Conservation (phyloP, 2,329 filamentous ascomycete species). For the Thelonectria olida region DNA sequence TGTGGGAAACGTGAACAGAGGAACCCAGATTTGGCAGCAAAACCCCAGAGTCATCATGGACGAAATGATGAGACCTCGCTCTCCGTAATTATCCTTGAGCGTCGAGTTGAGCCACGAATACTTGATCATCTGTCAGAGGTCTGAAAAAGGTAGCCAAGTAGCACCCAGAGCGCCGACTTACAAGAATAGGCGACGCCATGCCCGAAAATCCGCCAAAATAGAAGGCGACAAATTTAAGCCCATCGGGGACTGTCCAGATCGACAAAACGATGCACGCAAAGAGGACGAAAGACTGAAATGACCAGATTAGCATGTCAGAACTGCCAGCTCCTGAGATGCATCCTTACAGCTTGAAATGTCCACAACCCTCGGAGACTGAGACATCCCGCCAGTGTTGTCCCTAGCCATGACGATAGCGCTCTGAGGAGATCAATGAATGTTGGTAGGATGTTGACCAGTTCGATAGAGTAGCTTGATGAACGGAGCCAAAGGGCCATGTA, state of each 20-base stretch:
- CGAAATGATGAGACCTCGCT: conserved; percentile 44
- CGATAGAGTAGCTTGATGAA: conserved; percentile 31
- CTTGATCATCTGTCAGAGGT: not conserved
- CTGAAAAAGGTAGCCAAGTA: not conserved
- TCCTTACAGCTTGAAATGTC: conserved; percentile 35
- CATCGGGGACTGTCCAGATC: conserved; percentile 42
- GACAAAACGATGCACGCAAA: conserved; percentile 42
- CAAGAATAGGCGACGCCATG: conserved; percentile 42
- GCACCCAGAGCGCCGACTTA: not conserved
- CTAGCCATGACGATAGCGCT: conserved; percentile 40
- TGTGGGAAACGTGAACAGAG: conserved; percentile 41
- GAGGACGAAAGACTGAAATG: conserved; percentile 16
- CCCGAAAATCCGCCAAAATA: conserved; percentile 44
- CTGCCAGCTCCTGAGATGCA: not conserved
- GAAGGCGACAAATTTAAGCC: conserved; percentile 43
- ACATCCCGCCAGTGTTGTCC: conserved; percentile 39
- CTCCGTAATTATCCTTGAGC: conserved; percentile 44
- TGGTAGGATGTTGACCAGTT: conserved; percentile 41
- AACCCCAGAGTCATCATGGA: conserved; percentile 49
- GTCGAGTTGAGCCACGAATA: conserved; percentile 46
- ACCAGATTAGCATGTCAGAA: not conserved
- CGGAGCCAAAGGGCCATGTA: conserved; percentile 44
- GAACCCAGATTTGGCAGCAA: conserved; percentile 41
- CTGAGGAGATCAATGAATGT: conserved; percentile 40
- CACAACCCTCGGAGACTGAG: conserved; percentile 40